These are phyloP conservation scores for Linnemannia elongata DNA, from an alignment of 192 early-diverging fungal species.

Conservation along the genomic window DNA sequence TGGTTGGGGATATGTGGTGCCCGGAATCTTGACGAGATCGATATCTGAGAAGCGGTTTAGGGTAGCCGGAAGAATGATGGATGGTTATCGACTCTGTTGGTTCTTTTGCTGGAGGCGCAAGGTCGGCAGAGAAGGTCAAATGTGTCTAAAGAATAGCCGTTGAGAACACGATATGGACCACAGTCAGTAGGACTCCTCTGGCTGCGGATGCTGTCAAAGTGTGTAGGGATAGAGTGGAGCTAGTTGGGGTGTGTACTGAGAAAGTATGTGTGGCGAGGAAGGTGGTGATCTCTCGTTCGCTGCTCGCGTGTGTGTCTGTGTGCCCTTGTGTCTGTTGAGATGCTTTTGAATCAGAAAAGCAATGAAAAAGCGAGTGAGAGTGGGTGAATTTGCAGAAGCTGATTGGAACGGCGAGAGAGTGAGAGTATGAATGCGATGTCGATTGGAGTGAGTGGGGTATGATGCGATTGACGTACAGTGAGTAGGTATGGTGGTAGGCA, in stretches of 20 bases:
- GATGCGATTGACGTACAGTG: neutral
- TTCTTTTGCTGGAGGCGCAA: neutral
- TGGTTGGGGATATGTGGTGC: neutral
- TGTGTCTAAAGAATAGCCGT: neutral
- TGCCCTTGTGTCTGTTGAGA: neutral
- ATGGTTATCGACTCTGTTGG: neutral
- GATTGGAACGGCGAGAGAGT: too few relatives aligned
- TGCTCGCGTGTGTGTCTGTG: neutral
- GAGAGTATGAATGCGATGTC: too few relatives aligned
- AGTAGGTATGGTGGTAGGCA: neutral
- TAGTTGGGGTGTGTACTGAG: neutral
- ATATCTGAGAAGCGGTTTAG: neutral
- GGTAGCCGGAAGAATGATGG: neutral
- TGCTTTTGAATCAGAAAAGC: neutral
- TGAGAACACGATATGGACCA: neutral
- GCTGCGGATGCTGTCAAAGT: neutral
- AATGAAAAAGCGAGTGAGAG: neutral
- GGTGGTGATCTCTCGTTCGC: neutral
- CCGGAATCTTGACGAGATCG: neutral
- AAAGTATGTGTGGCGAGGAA: neutral
- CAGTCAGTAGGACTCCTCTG: neutral
- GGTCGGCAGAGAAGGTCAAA: neutral
- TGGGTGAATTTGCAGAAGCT: too few relatives aligned
- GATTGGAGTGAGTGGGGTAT: neutral
- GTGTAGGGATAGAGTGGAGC: neutral